A percentile compares a stretch with the other conserved stretches of the same genome.
Conservation (phyloP, 345 rosid species). For the Theobroma cacao region DNA sequence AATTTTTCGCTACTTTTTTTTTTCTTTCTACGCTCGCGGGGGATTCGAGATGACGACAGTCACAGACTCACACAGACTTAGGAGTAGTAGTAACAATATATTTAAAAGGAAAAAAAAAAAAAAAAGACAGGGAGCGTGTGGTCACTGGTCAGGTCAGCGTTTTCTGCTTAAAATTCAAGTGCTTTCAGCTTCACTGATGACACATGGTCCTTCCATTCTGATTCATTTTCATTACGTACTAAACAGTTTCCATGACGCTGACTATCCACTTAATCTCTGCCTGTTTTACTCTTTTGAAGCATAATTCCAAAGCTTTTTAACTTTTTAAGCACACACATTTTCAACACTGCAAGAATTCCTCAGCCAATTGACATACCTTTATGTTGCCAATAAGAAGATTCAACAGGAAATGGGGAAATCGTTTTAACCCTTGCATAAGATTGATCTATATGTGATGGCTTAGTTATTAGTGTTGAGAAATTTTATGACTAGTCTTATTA, state of each 20-base stretch:
- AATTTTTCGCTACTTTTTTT: neutral
- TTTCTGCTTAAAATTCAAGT: constrained; percentile 28
- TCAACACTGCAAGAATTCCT: neutral
- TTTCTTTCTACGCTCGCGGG: constrained; percentile 38
- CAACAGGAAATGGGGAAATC: too few species aligned
- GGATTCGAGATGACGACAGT: constrained; percentile 39
- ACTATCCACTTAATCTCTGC: neutral
- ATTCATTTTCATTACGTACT: constrained; percentile 9
- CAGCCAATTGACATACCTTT: too few species aligned
- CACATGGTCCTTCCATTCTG: constrained; percentile 24
- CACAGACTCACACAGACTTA: constrained; percentile 10
- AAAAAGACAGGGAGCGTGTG: neutral
- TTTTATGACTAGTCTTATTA: too few species aligned
- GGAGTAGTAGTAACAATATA: too few species aligned
- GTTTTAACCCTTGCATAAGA: too few species aligned
- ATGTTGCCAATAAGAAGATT: too few species aligned
- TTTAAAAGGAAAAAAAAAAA: neutral
- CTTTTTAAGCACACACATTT: neutral
- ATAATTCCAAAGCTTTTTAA: neutral
- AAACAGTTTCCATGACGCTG: neutral
- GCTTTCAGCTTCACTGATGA: constrained; percentile 22
- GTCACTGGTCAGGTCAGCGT: constrained; percentile 19
- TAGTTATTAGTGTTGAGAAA: too few species aligned
- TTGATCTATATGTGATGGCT: too few species aligned
- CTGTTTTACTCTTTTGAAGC: neutral